Base-by-base conservation (phyloP, 1,139 yeast genomes). In the Zygosaccharomyces sapae region DNA sequence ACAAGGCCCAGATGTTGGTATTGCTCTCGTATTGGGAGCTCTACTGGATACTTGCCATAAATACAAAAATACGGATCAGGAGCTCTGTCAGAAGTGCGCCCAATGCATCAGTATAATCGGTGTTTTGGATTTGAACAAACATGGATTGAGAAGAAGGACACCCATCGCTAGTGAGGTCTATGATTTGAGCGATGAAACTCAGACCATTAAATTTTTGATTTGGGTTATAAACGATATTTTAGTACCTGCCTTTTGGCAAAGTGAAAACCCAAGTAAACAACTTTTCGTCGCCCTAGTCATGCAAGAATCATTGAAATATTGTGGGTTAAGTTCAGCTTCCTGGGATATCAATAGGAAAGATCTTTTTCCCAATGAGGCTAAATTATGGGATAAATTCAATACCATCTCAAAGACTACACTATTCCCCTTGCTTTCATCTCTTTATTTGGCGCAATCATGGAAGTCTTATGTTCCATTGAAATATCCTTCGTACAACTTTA, bases 221-320 rank as follows among this genome's bases (percentile, higher is more conserved):
- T 75, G 77, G 55, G 80, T 90, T 48, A 71, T 90, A 41, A 85
- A 86, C 53, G 76, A 77, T 44, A 75, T 80, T 53, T 72, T 94
- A 13, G 83, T 90, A 7, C 86, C 86, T 38, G 79, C 88, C 2
- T 90, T 89, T 64, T 83, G 95, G 80, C 89, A 96, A 0, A 84
- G 97, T 0, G 86, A 84, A 41, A 89, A 89, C 60, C 96, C 98
- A 0, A 79, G 80, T 22, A 80, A 82, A 44, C 98, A 94, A 63
- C 73, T 86, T 52, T 86, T 84, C 61, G 75, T 90, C 31, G 96
- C 97, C 0, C 86, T 79, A 66, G 87, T 94, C 0, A 87, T 94
- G 77, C 99, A 94, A 62, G 94, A 87, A 55, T 82, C 85, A 43
- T 67, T 92, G 45, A 80, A 80, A 51, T 77, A 82, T 9, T 75